A percentile compares a stretch with the other conserved stretches of the same genome.
These are phyloP conservation scores for Coemansia sp. DNA, from an alignment of 371 early-diverging fungal genomes.

Conservation along the genomic window DNA sequence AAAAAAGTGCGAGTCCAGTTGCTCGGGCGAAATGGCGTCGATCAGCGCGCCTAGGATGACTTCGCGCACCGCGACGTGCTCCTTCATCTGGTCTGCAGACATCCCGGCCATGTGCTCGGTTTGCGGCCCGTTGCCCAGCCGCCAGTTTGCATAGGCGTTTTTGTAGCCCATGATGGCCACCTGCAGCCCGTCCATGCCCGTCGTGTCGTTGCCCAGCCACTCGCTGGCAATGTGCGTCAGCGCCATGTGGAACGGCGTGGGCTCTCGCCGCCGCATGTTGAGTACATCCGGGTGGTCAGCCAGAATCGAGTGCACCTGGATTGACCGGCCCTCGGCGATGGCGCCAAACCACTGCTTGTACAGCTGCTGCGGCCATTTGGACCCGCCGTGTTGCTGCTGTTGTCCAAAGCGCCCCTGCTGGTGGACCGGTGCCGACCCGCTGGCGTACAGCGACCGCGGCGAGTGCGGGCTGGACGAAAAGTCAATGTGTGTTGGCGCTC, in stretches of 20 bases:
- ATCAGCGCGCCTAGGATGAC: slow-evolving; percentile 52
- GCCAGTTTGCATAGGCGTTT: slow-evolving; percentile 53
- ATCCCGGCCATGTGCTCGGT: slow-evolving; percentile 46
- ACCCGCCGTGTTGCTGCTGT: background rate
- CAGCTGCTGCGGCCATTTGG: slow-evolving; percentile 30
- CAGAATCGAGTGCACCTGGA: slow-evolving; percentile 50
- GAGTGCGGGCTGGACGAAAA: slow-evolving; percentile 41
- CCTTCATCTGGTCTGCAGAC: slow-evolving; percentile 53
- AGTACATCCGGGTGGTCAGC: slow-evolving; percentile 50
- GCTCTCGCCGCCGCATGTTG: slow-evolving; percentile 46
- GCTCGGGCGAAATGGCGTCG: slow-evolving; percentile 48
- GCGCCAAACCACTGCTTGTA: slow-evolving; percentile 52
- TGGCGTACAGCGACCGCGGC: slow-evolving; percentile 18
- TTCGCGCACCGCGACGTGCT: slow-evolving; percentile 50
- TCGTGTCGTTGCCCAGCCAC: slow-evolving; percentile 51
- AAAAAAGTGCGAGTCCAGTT: slow-evolving; percentile 51
- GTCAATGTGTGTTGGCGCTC: slow-evolving; percentile 46
- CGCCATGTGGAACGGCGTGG: slow-evolving; percentile 54
- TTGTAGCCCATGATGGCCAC: slow-evolving; percentile 55
- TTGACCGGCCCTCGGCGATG: slow-evolving; percentile 51
- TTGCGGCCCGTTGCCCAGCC: slow-evolving; percentile 49
- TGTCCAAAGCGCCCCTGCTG: slow-evolving; percentile 14
- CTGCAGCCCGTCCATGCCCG: slow-evolving; percentile 54
- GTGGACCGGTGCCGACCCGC: slow-evolving; percentile 11
- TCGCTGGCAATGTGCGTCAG: slow-evolving; percentile 50